Conservation (phyloP, 352 stramenopile genomes). For the Globisporangium echinulatum region DNA sequence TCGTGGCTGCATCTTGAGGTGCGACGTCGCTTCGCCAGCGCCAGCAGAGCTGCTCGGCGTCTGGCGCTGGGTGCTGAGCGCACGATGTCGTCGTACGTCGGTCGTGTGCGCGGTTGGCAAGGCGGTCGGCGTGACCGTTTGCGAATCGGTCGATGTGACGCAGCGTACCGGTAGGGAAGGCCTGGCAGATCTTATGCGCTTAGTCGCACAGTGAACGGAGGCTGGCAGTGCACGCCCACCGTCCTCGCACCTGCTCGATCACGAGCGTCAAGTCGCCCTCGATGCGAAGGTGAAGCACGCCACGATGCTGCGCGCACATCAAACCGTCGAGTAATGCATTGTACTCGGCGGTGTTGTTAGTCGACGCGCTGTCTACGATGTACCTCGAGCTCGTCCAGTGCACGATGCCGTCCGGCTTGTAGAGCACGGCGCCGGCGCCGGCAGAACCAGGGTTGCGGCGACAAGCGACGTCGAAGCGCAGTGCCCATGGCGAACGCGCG, state of each 20-base stretch:
- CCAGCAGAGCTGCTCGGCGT: background rate
- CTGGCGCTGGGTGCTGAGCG: too few species aligned
- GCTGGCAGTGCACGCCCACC: too few species aligned
- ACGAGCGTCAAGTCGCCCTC: constrained; percentile 8
- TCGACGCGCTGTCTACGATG: constrained; percentile 4
- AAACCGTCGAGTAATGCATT: constrained; percentile 15
- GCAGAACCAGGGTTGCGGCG: constrained; percentile 2
- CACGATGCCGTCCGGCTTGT: background rate
- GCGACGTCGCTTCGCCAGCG: too few species aligned
- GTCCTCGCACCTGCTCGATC: background rate
- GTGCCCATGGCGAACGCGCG: constrained; percentile 2
- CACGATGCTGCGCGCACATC: constrained; percentile 8
- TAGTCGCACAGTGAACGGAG: too few species aligned
- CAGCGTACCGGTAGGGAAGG: background rate
- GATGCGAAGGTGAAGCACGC: background rate
- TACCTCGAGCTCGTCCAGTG: constrained; percentile 4
- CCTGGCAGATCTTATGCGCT: too few species aligned
- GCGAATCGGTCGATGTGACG: constrained; percentile 17
- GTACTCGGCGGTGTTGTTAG: constrained; percentile 27
- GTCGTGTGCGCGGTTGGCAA: background rate
- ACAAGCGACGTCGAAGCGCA: constrained; percentile 8
- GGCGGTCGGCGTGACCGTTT: constrained; percentile 15
- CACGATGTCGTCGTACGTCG: too few species aligned
- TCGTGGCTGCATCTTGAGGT: too few species aligned
- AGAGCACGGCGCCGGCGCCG: constrained; percentile 13